Evolutionary conservation across 1,284 basidiomycete genomes (phyloP).

Genomic region (Cutaneotrichosporon cutaneum): DNA sequence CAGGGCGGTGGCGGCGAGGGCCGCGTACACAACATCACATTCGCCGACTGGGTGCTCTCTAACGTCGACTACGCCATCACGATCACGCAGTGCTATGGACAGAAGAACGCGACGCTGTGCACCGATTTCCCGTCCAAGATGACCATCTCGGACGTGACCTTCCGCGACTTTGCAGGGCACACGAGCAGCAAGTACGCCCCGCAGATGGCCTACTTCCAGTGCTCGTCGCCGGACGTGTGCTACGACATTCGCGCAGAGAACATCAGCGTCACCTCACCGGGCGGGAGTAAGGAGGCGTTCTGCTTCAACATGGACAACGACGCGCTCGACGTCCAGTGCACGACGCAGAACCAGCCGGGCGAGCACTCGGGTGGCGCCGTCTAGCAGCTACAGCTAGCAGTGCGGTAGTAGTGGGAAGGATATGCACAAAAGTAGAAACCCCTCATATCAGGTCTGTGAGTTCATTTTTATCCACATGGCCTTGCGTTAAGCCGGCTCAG

Average conservation of each 20-base stretch:
- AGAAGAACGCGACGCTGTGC: conserved; percentile 5
- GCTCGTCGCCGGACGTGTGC: neutral
- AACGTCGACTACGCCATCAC: conserved; percentile 13
- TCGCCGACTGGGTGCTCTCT: conserved; percentile 25
- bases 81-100: conserved; percentile 10
- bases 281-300: neutral
- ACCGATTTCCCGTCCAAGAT: neutral
- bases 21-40: conserved; percentile 57
- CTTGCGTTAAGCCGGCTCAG: conserved; percentile 63
- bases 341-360: neutral
- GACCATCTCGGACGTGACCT: conserved; percentile 2
- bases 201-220: neutral
- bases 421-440: conserved; percentile 17
- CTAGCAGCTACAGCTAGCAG: too few relatives aligned
- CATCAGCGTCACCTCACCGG: neutral
- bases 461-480: conserved; percentile 52
- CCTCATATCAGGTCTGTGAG: conserved; percentile 56
- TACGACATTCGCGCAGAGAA: neutral
- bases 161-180: conserved; percentile 5
- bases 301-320: conserved; percentile 10
- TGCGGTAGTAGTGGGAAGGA: too few relatives aligned
- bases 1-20: conserved; percentile 60
- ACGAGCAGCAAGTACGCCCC: neutral
- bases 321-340: neutral
- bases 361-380: neutral